Conservation (phyloP, 2,329 filamentous ascomycete genomes). For the Colletotrichum spaethianum region DNA sequence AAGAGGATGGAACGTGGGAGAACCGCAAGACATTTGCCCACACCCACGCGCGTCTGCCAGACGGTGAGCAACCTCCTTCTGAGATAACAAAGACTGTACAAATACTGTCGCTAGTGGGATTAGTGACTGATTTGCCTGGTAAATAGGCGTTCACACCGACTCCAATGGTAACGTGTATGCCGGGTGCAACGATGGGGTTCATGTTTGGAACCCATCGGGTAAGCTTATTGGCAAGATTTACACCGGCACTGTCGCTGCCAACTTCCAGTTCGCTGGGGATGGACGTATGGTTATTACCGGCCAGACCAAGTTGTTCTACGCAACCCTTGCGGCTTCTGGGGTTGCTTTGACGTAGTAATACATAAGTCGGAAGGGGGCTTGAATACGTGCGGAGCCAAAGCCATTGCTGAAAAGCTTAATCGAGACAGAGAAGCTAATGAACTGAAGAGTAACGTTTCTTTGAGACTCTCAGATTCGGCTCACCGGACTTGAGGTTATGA, state of each 20-base stretch:
- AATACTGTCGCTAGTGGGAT: too few species aligned
- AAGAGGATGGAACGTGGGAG: constrained; percentile 60
- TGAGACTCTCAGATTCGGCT: too few species aligned
- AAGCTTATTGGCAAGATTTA: constrained; percentile 70
- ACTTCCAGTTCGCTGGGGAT: constrained; percentile 60
- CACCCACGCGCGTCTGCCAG: constrained; percentile 66
- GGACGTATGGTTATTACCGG: constrained; percentile 54
- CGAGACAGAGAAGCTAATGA: neutral
- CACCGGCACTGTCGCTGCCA: constrained; percentile 59
- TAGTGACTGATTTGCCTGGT: constrained; percentile 56
- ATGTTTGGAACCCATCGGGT: constrained; percentile 62
- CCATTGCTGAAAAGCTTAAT: neutral
- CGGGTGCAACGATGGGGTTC: constrained; percentile 63
- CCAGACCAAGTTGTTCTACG: constrained; percentile 53
- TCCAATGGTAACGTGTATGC: constrained; percentile 68
- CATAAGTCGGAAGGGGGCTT: neutral
- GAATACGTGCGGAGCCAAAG: neutral
- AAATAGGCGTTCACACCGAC: constrained; percentile 63
- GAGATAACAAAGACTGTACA: neutral
- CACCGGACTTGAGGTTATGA: too few species aligned
- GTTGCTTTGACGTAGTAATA: constrained; percentile 2
- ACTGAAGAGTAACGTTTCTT: too few species aligned
- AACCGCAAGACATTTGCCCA: constrained; percentile 71
- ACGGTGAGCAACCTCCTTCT: constrained; percentile 59
- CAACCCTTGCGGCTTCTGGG: constrained; percentile 45